Percentiles rank a stretch among this genome's conserved stretches.
Evolutionary conservation across 257 asterid species (phyloP).

Genomic region (Schizonepeta tenuifolia): DNA sequence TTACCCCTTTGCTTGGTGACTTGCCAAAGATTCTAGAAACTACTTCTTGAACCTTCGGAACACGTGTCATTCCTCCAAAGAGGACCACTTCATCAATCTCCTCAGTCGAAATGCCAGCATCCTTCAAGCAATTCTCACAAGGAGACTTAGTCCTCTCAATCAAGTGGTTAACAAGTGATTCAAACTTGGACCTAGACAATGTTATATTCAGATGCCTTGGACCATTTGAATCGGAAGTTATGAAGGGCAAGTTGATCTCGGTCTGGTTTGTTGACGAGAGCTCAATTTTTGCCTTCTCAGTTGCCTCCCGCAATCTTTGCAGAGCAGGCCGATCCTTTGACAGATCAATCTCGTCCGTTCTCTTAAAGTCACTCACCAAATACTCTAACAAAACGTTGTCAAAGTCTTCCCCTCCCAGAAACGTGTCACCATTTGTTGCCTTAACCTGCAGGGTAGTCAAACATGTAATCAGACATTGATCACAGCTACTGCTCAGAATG

Average conservation of each 20-base stretch:
- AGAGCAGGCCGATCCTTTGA: slow-evolving; percentile 69
- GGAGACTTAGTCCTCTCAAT: slow-evolving; percentile 75
- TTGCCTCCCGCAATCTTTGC: slow-evolving; percentile 83
- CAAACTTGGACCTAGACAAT: slow-evolving; percentile 70
- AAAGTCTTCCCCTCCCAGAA: slow-evolving; percentile 81
- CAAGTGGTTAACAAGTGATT: slow-evolving; percentile 60
- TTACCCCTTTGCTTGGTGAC: slow-evolving; percentile 80
- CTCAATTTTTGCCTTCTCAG: slow-evolving; percentile 83
- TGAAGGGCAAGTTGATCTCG: slow-evolving; percentile 71
- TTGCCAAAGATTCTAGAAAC: slow-evolving; percentile 71
- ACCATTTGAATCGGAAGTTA: slow-evolving; percentile 71
- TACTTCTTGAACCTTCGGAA: slow-evolving; percentile 72
- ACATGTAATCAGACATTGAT: no score
- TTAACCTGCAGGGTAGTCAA: no score
- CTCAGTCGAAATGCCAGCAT: slow-evolving; percentile 61
- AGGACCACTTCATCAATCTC: slow-evolving; percentile 80
- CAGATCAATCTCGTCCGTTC: slow-evolving; percentile 64
- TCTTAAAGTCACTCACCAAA: slow-evolving; percentile 63
- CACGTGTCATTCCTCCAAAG: slow-evolving; percentile 85
- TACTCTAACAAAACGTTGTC: slow-evolving; percentile 67
- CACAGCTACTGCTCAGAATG: no score
- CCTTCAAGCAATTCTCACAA: slow-evolving; percentile 74
- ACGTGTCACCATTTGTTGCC: slow-evolving; percentile 55
- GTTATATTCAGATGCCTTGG: slow-evolving; percentile 72
- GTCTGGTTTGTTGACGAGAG: slow-evolving; percentile 76